A percentile compares a stretch with the other conserved stretches of the same genome.
These are phyloP conservation scores for Erythrobasidium yunnanense DNA, from an alignment of 768 basidiomycete species.

Conservation along the genomic window DNA sequence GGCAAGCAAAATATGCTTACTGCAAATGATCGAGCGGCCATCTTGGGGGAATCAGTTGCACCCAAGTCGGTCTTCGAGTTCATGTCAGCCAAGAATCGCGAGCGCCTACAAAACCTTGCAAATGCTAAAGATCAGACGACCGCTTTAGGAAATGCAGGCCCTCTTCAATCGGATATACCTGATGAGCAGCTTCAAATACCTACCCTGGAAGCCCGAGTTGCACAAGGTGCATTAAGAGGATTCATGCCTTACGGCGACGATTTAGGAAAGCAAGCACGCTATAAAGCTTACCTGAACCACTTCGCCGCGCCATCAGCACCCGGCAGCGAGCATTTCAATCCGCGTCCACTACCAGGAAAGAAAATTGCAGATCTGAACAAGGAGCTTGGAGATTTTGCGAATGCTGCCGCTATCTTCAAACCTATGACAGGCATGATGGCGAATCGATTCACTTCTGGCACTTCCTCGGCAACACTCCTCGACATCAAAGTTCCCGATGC, in stretches of 20 bases:
- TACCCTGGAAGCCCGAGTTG: constrained; percentile 61
- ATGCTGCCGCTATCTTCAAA: constrained; percentile 78
- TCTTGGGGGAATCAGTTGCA: constrained; percentile 67
- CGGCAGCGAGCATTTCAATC: constrained; percentile 26
- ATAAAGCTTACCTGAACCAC: constrained; percentile 66
- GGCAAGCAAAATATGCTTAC: constrained; percentile 32
- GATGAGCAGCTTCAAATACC: constrained; percentile 47
- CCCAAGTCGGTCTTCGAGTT: constrained; percentile 86
- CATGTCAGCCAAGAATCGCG: constrained; percentile 80
- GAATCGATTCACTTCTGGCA: constrained; percentile 74
- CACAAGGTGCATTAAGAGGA: constrained; percentile 72
- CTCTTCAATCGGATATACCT: constrained; percentile 39
- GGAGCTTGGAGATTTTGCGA: constrained; percentile 75
- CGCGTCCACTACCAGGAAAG: neutral
- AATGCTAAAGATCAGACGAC: neutral
- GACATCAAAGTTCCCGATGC: constrained; percentile 42
- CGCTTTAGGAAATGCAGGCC: constrained; percentile 2
- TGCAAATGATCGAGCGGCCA: constrained; percentile 50
- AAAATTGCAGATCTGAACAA: constrained; percentile 57
- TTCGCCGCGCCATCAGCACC: constrained; percentile 52
- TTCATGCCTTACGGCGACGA: constrained; percentile 77
- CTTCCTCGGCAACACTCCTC: constrained; percentile 25
- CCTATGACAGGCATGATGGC: constrained; percentile 89
- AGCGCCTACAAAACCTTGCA: constrained; percentile 52
- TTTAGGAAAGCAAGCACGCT: constrained; percentile 70